Percentiles rank a stretch among this genome's conserved stretches.
These are phyloP conservation scores for Xylaria multiplex DNA, from an alignment of 2,329 filamentous ascomycete species.

Conservation along the genomic window DNA sequence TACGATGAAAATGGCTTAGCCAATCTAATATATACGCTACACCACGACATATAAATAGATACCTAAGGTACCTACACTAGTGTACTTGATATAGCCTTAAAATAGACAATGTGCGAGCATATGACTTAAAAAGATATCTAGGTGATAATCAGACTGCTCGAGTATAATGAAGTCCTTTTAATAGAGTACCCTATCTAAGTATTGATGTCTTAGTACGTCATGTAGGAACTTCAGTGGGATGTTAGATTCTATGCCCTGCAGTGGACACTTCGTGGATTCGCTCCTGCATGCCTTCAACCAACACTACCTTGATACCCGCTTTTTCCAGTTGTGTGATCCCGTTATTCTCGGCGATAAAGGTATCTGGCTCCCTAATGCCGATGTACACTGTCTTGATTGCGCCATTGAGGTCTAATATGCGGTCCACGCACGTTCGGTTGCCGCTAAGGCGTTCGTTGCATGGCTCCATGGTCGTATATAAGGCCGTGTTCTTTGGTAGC, in stretches of 20 bases:
- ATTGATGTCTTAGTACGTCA: too few species aligned
- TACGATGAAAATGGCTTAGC: too few species aligned
- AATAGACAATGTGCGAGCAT: too few species aligned
- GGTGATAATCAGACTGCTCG: too few species aligned
- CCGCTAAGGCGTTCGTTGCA: slow-evolving; percentile 55
- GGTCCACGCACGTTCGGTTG: slow-evolving; percentile 51
- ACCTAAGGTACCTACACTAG: too few species aligned
- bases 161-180: too few species aligned
- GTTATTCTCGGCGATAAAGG: slow-evolving; percentile 50
- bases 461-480: slow-evolving; percentile 60
- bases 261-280: slow-evolving; percentile 6
- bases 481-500: slow-evolving; percentile 52
- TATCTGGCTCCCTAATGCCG: slow-evolving; percentile 53
- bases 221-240: too few species aligned
- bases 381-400: slow-evolving; percentile 50
- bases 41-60: too few species aligned
- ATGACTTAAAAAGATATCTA: too few species aligned
- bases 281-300: slow-evolving; percentile 8
- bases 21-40: too few species aligned
- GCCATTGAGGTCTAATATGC: slow-evolving; percentile 46
- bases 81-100: too few species aligned
- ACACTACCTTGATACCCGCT: slow-evolving; percentile 40
- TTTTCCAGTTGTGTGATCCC: slow-evolving; percentile 43
- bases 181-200: too few species aligned
- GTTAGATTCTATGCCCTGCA: slow-evolving; percentile 6